Conservation (phyloP, 345 rosid species). For the Laguncularia racemosa region DNA sequence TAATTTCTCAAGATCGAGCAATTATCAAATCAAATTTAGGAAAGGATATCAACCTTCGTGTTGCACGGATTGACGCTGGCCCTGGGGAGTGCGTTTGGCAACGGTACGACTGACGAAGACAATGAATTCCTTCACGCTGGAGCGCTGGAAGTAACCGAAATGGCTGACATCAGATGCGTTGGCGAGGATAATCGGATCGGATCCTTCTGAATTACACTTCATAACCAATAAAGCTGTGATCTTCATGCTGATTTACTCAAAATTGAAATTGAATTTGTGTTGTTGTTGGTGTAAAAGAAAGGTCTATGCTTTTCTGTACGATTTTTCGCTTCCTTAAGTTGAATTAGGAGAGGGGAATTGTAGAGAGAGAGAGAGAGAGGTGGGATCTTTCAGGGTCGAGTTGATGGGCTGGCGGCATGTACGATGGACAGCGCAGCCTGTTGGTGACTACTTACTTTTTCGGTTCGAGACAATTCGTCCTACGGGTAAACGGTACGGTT, state of each 20-base stretch:
- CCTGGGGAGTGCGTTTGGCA: conserved; percentile 76
- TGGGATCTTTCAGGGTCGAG: too few relatives aligned
- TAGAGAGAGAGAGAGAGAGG: too few relatives aligned
- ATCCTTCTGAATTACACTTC: conserved; percentile 54
- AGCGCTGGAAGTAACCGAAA: conserved; percentile 85
- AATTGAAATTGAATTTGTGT: background rate
- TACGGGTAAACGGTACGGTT: too few relatives aligned
- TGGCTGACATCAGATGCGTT: conserved; percentile 75
- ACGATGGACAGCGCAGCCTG: too few relatives aligned
- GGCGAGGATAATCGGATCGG: conserved; percentile 63
- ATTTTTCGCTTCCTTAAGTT: too few relatives aligned
- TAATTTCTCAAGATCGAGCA: background rate
- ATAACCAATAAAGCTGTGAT: conserved; percentile 83
- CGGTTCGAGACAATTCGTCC: too few relatives aligned
- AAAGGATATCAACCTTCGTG: conserved; percentile 56
- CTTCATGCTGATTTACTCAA: conserved; percentile 41
- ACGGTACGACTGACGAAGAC: conserved; percentile 90
- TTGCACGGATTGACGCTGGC: conserved; percentile 88
- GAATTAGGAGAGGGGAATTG: too few relatives aligned
- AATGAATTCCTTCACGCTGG: conserved; percentile 78
- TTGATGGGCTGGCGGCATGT: too few relatives aligned
- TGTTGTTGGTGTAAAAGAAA: too few relatives aligned
- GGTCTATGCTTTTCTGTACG: too few relatives aligned
- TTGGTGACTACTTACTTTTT: too few relatives aligned
- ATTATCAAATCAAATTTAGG: background rate